Evolutionary conservation across 1,284 basidiomycete genomes (phyloP).

Genomic region (Cryptococcus hybrid): DNA sequence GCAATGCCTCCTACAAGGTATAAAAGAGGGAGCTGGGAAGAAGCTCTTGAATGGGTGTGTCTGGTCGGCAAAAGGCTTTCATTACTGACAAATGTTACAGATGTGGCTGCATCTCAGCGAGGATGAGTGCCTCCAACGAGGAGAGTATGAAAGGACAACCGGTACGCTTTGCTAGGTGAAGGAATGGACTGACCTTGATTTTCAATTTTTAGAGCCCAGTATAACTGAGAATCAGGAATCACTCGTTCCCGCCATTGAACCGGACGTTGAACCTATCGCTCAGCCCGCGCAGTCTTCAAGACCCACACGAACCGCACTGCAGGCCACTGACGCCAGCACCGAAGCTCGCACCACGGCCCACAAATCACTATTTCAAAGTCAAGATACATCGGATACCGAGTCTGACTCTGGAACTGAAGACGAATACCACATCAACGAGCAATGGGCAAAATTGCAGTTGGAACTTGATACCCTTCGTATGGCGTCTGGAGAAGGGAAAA

Average conservation of each 20-base stretch:
- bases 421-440: conserved; percentile 49
- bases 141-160: conserved; percentile 28
- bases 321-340: too few species aligned
- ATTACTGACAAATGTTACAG: conserved; percentile 50
- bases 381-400: conserved; percentile 25
- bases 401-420: conserved; percentile 65
- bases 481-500: conserved; percentile 15
- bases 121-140: conserved; percentile 56
- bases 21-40: conserved; percentile 64
- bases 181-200: background rate
- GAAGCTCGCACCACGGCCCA: too few species aligned
- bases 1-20: conserved; percentile 51
- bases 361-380: conserved; percentile 31
- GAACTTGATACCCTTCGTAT: conserved; percentile 41
- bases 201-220: background rate
- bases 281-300: background rate
- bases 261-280: background rate
- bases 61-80: background rate
- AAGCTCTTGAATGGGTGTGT: conserved; percentile 88
- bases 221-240: background rate
- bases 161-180: conserved; percentile 16
- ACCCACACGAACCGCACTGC: too few species aligned
- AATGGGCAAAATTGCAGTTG: conserved; percentile 56
- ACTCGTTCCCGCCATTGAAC: background rate
- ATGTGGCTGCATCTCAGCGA: conserved; percentile 67